phyloP scores from a whole-genome alignment of 2,329 filamentous ascomycete species.

The Alternaria gansuensis region DNA sequence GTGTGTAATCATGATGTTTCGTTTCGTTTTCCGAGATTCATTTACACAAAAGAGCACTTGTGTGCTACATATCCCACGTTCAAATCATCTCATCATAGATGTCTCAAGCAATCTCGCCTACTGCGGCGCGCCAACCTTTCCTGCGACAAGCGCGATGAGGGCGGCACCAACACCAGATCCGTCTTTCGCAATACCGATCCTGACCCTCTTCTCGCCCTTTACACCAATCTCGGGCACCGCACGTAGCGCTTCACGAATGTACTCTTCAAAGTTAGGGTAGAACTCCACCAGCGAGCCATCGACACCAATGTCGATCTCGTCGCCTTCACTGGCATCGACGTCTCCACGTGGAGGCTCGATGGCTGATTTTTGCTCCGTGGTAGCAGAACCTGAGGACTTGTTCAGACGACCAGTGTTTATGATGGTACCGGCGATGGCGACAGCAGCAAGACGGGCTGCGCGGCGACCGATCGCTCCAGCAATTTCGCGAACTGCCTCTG shows the following conservation, averaged over 20 bases:
- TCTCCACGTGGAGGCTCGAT: slow-evolving; percentile 45
- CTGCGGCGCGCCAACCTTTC: slow-evolving; percentile 54
- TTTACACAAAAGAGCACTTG: slow-evolving; percentile 5
- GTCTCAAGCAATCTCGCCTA: slow-evolving; percentile 5
- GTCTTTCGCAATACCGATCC: slow-evolving; percentile 96
- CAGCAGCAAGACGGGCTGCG: slow-evolving; percentile 85
- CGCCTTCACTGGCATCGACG: slow-evolving; percentile 60
- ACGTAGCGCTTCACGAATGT: slow-evolving; percentile 83
- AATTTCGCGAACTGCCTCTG: slow-evolving; percentile 84
- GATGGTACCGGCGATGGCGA: slow-evolving; percentile 85
- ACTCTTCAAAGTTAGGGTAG: slow-evolving; percentile 89
- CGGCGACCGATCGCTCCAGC: slow-evolving; percentile 86
- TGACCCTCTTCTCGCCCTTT: slow-evolving; percentile 81
- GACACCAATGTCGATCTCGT: slow-evolving; percentile 88
- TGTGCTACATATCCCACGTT: not conserved
- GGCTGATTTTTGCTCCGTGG: slow-evolving; percentile 48
- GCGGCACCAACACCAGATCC: slow-evolving; percentile 95
- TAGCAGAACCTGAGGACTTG: slow-evolving; percentile 45
- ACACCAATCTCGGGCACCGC: slow-evolving; percentile 80
- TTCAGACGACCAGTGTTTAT: slow-evolving; percentile 78
- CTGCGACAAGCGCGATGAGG: slow-evolving; percentile 89
- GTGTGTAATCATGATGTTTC: not conserved
- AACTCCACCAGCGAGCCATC: slow-evolving; percentile 95
- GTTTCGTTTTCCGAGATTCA: not conserved
- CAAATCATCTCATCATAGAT: not conserved